A percentile compares a stretch with the other conserved stretches of the same genome.
phyloP scores from a whole-genome alignment of 192 early-diverging fungal species.

The Cetraspora pellucida region DNA sequence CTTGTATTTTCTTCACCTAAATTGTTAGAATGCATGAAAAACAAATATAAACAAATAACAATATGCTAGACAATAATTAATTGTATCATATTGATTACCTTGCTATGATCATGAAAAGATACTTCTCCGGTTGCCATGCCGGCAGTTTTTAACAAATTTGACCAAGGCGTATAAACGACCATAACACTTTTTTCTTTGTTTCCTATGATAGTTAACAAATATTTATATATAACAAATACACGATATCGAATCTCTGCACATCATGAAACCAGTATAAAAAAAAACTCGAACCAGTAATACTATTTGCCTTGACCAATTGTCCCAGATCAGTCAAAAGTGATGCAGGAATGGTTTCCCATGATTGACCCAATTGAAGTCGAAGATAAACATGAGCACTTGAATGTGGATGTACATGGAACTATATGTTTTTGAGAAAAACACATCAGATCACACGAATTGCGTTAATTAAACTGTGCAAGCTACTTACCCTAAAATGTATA shows the following conservation, averaged over 20 bases:
- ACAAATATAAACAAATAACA: background rate
- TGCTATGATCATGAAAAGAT: slow-evolving; percentile 78
- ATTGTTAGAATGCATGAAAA: background rate
- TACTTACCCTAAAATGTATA: slow-evolving; percentile 6
- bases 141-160: slow-evolving; percentile 87
- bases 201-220: slow-evolving; percentile 45
- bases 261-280: background rate
- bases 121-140: slow-evolving; percentile 98
- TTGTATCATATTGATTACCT: slow-evolving; percentile 32
- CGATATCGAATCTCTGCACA: background rate
- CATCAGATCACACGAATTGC: background rate
- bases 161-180: slow-evolving; percentile 92
- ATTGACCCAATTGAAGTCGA: slow-evolving; percentile 64
- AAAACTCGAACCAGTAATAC: slow-evolving; percentile 75
- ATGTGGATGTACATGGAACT: slow-evolving; percentile 97
- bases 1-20: slow-evolving; percentile 80
- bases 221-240: background rate
- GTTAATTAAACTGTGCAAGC: background rate
- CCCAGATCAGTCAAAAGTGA: slow-evolving; percentile 80
- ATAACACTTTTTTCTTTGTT: slow-evolving; percentile 92
- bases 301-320: slow-evolving; percentile 96
- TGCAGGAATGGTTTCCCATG: slow-evolving; percentile 82
- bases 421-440: background rate
- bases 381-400: slow-evolving; percentile 98
- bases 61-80: background rate